Evolutionary conservation across 2,329 filamentous ascomycete species (phyloP).

Genomic region (Clonostachys rosea): DNA sequence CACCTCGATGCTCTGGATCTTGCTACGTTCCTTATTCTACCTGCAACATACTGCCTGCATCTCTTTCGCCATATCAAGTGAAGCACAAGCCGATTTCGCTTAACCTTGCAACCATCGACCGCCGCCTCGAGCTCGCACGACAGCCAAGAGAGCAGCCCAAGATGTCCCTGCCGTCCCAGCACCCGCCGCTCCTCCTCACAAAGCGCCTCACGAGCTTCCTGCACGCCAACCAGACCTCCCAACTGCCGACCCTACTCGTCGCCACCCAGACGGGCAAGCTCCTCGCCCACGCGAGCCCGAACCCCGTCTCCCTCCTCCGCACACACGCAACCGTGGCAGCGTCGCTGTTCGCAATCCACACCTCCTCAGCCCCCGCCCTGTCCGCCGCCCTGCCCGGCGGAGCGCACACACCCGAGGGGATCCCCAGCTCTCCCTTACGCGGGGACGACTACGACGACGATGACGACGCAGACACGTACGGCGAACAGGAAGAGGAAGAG

Average conservation of each 20-base stretch:
- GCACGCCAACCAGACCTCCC: conserved; percentile 48
- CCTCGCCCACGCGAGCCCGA: conserved; percentile 54
- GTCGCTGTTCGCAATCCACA: conserved; percentile 56
- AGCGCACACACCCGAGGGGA: conserved; percentile 18
- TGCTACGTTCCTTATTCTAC: too few relatives aligned
- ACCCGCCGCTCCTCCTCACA: conserved; percentile 58
- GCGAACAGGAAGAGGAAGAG: conserved; percentile 13
- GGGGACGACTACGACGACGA: conserved; percentile 13
- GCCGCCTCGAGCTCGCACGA: too few relatives aligned
- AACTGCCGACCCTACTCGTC: conserved; percentile 55
- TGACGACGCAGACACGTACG: conserved; percentile 6
- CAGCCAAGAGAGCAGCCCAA: neutral
- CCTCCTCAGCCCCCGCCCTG: conserved; percentile 33
- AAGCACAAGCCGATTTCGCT: too few relatives aligned
- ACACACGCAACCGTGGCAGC: conserved; percentile 61
- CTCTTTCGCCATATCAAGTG: too few relatives aligned
- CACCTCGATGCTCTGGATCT: too few relatives aligned
- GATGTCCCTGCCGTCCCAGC: conserved; percentile 32
- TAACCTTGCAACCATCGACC: too few relatives aligned
- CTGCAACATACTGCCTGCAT: too few relatives aligned
- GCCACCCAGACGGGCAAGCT: conserved; percentile 58
- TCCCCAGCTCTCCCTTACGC: conserved; percentile 13
- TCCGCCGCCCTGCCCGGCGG: conserved; percentile 31
- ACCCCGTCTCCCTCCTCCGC: conserved; percentile 52
- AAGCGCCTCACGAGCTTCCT: conserved; percentile 62